Conservation (phyloP, 2,329 filamentous ascomycete genomes). For the Aspergillus melleus region DNA sequence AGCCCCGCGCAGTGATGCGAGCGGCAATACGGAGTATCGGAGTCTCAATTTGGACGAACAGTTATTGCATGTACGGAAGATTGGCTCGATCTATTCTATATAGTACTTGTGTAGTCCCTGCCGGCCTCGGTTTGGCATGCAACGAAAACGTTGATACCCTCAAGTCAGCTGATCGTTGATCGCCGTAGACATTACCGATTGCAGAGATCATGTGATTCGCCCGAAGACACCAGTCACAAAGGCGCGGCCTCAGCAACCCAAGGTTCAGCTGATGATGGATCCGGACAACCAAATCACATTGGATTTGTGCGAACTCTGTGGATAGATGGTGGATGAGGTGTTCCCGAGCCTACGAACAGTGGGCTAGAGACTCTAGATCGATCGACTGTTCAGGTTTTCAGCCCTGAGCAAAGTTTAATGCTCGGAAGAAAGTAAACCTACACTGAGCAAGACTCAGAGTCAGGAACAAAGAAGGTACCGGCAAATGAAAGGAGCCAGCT, state of each 20-base stretch:
- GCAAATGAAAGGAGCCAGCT: background rate
- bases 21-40: background rate
- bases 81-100: background rate
- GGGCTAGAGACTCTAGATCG: background rate
- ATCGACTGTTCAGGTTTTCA: background rate
- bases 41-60: background rate
- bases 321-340: background rate
- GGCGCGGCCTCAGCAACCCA: background rate
- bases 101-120: background rate
- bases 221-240: background rate
- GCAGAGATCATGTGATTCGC: background rate
- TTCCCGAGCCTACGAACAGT: background rate
- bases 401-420: background rate
- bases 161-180: background rate
- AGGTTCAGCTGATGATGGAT: background rate
- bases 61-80: background rate
- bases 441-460: background rate
- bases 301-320: background rate
- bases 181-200: background rate
- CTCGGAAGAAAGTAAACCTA: background rate
- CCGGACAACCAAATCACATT: background rate
- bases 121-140: slow-evolving; percentile 4
- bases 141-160: slow-evolving; percentile 25
- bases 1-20: background rate
- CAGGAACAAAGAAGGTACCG: background rate